Percentiles rank a stretch among this genome's conserved stretches.
Evolutionary conservation across 179 eudicot genomes (phyloP).

Genomic region (Actinidia arguta): DNA sequence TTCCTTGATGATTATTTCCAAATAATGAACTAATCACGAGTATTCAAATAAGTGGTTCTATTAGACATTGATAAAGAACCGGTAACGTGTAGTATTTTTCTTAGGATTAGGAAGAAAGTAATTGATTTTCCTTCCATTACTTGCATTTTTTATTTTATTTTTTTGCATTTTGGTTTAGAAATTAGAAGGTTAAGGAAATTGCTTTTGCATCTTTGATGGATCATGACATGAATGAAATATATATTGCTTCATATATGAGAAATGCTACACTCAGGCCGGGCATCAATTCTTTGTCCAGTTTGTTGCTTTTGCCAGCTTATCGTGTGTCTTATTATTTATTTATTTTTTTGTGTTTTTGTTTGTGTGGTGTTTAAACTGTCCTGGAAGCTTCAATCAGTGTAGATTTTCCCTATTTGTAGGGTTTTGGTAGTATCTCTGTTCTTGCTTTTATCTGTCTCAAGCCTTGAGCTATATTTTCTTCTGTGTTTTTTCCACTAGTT

Average conservation of each 20-base stretch:
- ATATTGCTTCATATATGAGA: not conserved
- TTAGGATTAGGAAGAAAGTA: not conserved
- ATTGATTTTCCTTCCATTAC: not conserved
- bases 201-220: not conserved
- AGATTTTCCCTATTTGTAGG: not conserved
- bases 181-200: not conserved
- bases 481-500: not conserved
- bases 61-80: no score
- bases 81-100: no score
- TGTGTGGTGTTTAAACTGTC: not conserved
- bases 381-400: not conserved
- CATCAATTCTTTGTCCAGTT: not conserved
- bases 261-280: not conserved
- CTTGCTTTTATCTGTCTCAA: not conserved
- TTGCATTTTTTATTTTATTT: not conserved
- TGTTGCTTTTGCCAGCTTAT: not conserved
- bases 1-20: no score
- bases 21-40: no score
- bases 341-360: no score
- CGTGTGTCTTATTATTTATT: not conserved
- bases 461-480: not conserved
- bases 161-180: not conserved
- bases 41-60: no score
- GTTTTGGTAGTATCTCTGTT: not conserved
- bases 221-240: not conserved